Base-by-base conservation (phyloP, 768 basidiomycete species). In the Suillus subluteus region DNA sequence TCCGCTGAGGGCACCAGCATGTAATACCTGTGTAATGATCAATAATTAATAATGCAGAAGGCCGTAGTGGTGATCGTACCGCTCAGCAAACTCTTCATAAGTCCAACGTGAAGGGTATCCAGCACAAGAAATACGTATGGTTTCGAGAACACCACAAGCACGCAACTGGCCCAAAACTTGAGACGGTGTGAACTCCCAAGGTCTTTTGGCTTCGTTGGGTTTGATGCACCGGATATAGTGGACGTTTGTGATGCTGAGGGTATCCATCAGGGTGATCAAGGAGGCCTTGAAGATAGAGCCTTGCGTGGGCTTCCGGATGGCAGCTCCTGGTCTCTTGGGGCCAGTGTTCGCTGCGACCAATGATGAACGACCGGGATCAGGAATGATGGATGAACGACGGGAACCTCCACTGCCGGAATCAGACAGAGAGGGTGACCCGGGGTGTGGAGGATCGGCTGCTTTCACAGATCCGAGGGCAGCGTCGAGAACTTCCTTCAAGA, bases 151-250 rank as follows among this genome's bases (percentile, higher is more conserved):
- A 89, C 98, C 98, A 79, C 98, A 99, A 65, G 98, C 98, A 58
- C 98, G 88, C 37, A 99, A 81, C 76, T 99, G 98, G 23, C 94
- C 89, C 54, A 99, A 80, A 18, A 99, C 98, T 76, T 99, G 96
- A 72, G 96, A 94, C 40, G 96, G 94, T 37, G 91, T 88, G 74
- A 98, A 96, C 75, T 96, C 95, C 98, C 98, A 99, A 44, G 98
- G 95, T 63, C 85, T 88, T 82, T 99, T 99, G 69, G 87, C 85
- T 74, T 99, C 98, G 76, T 99, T 99, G 3, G 98, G 98, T 78
- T 99, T 99, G 83, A 99, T 99, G 78, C 98, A 99, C 58, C 98
- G 89, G 74, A 99, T 99, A 75, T 99, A 99, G 75, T 99, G 98
- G 0, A 98, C 98, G 73, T 99, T 98, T 15, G 98, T 99, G 66